Evolutionary conservation across 768 basidiomycete genomes (phyloP).

Genomic region (Gloeopeniophorella convolvens): DNA sequence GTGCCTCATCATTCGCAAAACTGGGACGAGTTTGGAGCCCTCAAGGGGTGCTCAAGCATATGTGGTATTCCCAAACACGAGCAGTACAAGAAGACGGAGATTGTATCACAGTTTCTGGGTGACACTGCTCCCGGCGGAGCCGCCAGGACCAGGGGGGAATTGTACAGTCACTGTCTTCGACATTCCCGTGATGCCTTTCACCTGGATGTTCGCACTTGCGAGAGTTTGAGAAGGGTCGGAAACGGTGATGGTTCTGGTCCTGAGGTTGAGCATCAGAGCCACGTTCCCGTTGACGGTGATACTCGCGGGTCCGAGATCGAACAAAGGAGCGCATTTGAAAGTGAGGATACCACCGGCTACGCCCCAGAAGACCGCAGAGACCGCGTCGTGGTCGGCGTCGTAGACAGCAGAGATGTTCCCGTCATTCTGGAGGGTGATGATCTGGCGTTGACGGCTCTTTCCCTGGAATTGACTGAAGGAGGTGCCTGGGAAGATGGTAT

Average conservation of each 20-base stretch:
- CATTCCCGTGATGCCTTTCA: slow-evolving; percentile 24
- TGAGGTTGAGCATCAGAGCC: slow-evolving; percentile 38
- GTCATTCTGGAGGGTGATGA: slow-evolving; percentile 38
- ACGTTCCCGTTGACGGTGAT: slow-evolving; percentile 36
- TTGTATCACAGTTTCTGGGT: slow-evolving; percentile 19
- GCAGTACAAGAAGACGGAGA: neutral
- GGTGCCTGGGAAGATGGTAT: slow-evolving; percentile 51
- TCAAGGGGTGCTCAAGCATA: neutral
- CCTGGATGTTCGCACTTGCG: slow-evolving; percentile 30
- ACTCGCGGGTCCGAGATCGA: slow-evolving; percentile 28
- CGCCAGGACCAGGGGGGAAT: slow-evolving; percentile 36
- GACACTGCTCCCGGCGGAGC: slow-evolving; percentile 46
- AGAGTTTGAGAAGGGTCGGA: slow-evolving; percentile 62
- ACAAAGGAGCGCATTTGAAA: slow-evolving; percentile 26
- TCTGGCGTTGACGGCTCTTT: slow-evolving; percentile 27
- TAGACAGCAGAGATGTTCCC: slow-evolving; percentile 42
- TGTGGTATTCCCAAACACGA: no score
- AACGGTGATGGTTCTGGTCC: slow-evolving; percentile 42
- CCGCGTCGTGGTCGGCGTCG: slow-evolving; percentile 36
- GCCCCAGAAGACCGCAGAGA: slow-evolving; percentile 56
- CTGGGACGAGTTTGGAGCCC: neutral
- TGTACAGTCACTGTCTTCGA: slow-evolving; percentile 31
- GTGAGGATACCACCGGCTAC: slow-evolving; percentile 36
- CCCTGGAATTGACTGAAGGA: slow-evolving; percentile 32
- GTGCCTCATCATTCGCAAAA: neutral